These are phyloP conservation scores for Nannizziopsis barbatae DNA, from an alignment of 2,329 filamentous ascomycete species.

Conservation along the genomic window DNA sequence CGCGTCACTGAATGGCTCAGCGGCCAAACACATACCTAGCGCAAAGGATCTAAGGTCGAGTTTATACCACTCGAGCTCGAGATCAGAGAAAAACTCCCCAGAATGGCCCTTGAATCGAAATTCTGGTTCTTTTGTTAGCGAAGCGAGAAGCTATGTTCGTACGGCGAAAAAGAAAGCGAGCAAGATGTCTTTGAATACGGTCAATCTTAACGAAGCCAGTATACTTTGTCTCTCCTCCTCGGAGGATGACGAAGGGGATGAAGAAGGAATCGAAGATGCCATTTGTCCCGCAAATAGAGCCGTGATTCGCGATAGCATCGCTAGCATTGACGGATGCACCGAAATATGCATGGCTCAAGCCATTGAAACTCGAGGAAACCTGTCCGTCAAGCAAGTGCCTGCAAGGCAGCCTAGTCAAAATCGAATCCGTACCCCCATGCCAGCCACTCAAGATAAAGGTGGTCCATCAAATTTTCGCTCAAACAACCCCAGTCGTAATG, in stretches of 20 bases:
- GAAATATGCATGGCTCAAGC: constrained; percentile 35
- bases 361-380: constrained; percentile 25
- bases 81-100: neutral
- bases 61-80: neutral
- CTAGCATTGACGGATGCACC: constrained; percentile 31
- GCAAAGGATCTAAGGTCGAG: neutral
- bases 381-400: constrained; percentile 22
- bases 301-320: constrained; percentile 30
- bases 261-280: constrained; percentile 19
- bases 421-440: constrained; percentile 16
- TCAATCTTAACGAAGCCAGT: constrained; percentile 36
- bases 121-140: neutral
- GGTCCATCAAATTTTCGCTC: constrained; percentile 23
- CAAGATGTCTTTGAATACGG: constrained; percentile 28
- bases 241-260: constrained; percentile 34
- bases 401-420: constrained; percentile 21
- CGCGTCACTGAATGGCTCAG: constrained; percentile 1
- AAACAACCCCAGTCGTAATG: constrained; percentile 19
- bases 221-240: constrained; percentile 42
- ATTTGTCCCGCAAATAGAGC: constrained; percentile 12
- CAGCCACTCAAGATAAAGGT: constrained; percentile 19
- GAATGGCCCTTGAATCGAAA: neutral
- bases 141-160: neutral
- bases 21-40: constrained; percentile 5
- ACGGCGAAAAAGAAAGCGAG: constrained; percentile 30